Evolutionary conservation across 2,329 filamentous ascomycete genomes (phyloP), one percentile per base, ranked within the genome.

Genomic region (Ophiocordyceps robertsii): DNA sequence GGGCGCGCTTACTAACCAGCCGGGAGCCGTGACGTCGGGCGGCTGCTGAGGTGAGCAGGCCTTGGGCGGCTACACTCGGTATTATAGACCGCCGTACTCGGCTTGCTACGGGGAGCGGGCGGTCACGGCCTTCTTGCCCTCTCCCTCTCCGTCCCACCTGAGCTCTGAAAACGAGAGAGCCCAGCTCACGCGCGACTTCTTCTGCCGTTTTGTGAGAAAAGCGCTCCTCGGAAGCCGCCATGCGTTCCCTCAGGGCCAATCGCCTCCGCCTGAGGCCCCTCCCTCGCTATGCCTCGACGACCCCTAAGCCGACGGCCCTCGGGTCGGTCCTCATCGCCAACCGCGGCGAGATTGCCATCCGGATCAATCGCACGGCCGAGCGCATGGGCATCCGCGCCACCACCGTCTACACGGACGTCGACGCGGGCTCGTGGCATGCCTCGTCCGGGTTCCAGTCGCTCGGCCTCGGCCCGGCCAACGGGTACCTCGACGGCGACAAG

Each of bases 291-390:
- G 49, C 59, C 44, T 62, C 56, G 37, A 51, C 56, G 14, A 29
- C 29, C 52, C 62, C 54, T 21, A 57, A 55, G 42, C 47, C 54
- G 12, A 70, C 67, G 13, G 72, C 75, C 29, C 75, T 81, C 51
- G 80, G 78, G 43, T 94, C 88, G 9, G 84, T 96, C 36, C 73
- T 98, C 21, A 96, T 98, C 58, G 92, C 92, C 42, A 98, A 98
- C 61, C 82, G 92, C 53, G 92, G 92, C 53, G 92, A 98, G 65
- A 98, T 98, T 53, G 92, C 92, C 40, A 72, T 98, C 59, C 84
- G 92, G 51, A 92, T 98, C 51, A 84, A 89, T 51, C 78, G 81
- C 51, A 98, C 92, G 19, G 92, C 92, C 30, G 73, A 84, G 40
- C 78, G 83, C 49, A 83, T 95, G 57, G 90, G 92, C 44, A 94